Base-by-base conservation (phyloP, 768 basidiomycete species). In the Guyanaporus albipodus region DNA sequence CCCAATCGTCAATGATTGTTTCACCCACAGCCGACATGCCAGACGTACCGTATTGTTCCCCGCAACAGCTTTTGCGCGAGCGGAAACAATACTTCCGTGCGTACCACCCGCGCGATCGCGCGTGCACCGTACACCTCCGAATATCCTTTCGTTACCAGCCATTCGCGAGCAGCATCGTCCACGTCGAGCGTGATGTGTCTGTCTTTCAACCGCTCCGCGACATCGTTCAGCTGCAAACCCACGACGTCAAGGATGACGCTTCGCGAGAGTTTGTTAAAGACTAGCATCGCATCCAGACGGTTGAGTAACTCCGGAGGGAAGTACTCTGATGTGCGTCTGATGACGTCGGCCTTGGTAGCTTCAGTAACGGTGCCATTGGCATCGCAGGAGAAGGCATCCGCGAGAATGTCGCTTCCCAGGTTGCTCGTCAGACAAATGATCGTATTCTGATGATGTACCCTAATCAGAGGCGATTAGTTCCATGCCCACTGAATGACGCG, bases 261-360 rank as follows among this genome's bases (percentile, higher is more conserved):
- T 21, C 74, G 76, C 2, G 87, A 83, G 15, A 96, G 80, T 60
- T 91, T 93, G 73, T 94, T 94, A 73, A 96, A 95, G 8, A 95
- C 84, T 14, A 87, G 71, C 68, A 88, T 87, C 1, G 87, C 80
- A 59, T 95, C 91, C 28, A 95, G 77, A 8, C 92, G 83, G 61
- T 94, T 94, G 44, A 94, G 76, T 3, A 95, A 75, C 65, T 96
- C 92, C 0, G 92, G 92, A 9, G 91, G 85, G 76, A 94, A 94
- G 68, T 84, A 83, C 52, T 83, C 82, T 0, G 80, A 73, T 0
- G 88, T 88, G 17, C 85, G 77, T 47, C 82, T 77, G 23, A 94
- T 69, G 32, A 96, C 89, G 58, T 83, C 76, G 3, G 74, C 59
- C 43, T 74, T 77, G 15, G 90, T 84, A 40, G 75, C 71, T 0